Evolutionary conservation across 306 rosid species (phyloP).

Genomic region (Sicyos edulis): DNA sequence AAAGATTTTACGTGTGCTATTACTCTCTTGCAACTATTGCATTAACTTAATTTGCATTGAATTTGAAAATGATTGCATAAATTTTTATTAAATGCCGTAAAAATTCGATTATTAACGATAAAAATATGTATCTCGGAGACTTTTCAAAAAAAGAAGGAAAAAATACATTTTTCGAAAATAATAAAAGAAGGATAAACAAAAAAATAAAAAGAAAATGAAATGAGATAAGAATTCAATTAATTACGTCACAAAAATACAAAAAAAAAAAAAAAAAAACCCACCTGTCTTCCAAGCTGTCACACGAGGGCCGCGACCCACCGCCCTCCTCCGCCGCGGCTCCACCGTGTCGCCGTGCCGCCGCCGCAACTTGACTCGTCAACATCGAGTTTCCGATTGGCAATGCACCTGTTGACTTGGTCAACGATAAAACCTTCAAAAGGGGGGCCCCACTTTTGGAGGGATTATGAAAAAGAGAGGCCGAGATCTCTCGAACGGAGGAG

Average conservation of each 20-base stretch:
- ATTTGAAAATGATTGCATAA: not conserved
- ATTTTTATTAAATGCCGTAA: not conserved
- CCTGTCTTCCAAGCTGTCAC: not conserved
- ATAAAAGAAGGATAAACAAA: too few relatives aligned
- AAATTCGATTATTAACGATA: too few relatives aligned
- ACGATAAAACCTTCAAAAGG: not conserved
- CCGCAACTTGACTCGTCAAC: not conserved
- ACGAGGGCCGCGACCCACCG: not conserved
- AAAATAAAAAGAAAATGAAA: not conserved
- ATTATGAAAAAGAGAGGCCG: not conserved
- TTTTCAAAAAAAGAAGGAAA: not conserved
- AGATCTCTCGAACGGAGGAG: constrained; percentile 1
- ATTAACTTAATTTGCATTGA: not conserved
- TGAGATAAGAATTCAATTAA: not conserved
- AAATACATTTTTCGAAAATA: not conserved
- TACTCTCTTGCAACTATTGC: not conserved
- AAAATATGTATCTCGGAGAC: not conserved
- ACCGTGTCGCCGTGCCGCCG: not conserved
- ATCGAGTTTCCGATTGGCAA: not conserved
- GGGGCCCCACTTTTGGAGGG: not conserved
- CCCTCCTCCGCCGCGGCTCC: constrained; percentile 12
- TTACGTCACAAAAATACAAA: constrained; percentile 3
- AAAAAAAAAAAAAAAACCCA: not conserved
- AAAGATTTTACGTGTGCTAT: not conserved
- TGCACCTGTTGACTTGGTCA: constrained; percentile 6